These are phyloP conservation scores for Podosphaera aphanis DNA, from an alignment of 2,329 filamentous ascomycete genomes.

Conservation along the genomic window DNA sequence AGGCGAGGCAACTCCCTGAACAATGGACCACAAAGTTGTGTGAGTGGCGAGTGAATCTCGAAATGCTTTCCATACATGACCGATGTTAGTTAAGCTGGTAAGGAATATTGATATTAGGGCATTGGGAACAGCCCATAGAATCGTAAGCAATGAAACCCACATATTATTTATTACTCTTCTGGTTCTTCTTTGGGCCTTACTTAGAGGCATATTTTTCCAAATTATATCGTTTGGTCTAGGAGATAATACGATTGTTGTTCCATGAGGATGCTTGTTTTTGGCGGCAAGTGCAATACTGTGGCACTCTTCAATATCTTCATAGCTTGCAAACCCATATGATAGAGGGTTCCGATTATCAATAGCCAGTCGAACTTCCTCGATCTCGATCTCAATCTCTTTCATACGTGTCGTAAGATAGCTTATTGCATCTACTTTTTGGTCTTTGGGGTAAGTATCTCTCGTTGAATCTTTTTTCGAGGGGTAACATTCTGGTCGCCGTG, in stretches of 20 bases:
- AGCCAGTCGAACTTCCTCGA: conserved; percentile 57
- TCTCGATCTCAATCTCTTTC: conserved; percentile 55
- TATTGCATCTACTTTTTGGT: conserved; percentile 74
- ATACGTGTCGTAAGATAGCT: conserved; percentile 79
- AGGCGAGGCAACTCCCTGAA: conserved; percentile 80
- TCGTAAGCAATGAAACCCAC: conserved; percentile 59
- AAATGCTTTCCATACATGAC: conserved; percentile 58
- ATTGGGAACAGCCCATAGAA: conserved; percentile 81
- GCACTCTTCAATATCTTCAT: conserved; percentile 66
- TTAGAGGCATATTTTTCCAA: conserved; percentile 75
- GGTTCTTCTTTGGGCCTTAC: conserved; percentile 42
- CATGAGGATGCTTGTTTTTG: conserved; percentile 58
- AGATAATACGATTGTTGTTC: conserved; percentile 54
- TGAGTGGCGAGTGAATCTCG: conserved; percentile 36
- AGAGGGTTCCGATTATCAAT: conserved; percentile 76
- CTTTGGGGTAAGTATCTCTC: conserved; percentile 36
- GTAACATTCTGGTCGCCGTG: conserved; percentile 52
- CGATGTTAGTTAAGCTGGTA: conserved; percentile 63
- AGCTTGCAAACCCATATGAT: conserved; percentile 86
- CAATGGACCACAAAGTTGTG: conserved; percentile 52
- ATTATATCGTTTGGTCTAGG: conserved; percentile 81
- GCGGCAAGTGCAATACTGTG: conserved; percentile 68
- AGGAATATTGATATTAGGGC: conserved; percentile 85
- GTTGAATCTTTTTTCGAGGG: conserved; percentile 60
- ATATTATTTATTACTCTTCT: conserved; percentile 58